Percentiles rank a stretch among this genome's conserved stretches.
These are phyloP conservation scores for Saccharomycopsis guyanensis DNA, from an alignment of 805 yeast genomes.

Conservation along the genomic window DNA sequence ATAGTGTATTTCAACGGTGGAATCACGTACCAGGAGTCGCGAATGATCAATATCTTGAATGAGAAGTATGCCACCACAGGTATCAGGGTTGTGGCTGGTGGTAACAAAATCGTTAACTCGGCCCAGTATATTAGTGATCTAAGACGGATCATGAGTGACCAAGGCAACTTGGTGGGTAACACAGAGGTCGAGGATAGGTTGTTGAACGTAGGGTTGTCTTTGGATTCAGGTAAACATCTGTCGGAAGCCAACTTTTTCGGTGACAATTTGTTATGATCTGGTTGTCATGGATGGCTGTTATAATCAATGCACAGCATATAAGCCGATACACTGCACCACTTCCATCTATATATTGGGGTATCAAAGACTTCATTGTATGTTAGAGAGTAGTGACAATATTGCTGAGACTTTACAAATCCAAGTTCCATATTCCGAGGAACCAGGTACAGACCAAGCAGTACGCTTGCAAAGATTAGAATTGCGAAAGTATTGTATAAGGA, in stretches of 20 bases:
- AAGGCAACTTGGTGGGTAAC: conserved; percentile 14
- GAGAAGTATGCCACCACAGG: conserved; percentile 33
- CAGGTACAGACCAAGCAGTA: too few species aligned
- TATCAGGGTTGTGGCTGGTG: conserved; percentile 72
- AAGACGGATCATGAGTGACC: conserved; percentile 23
- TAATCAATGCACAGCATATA: not conserved
- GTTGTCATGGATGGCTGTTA: too few species aligned
- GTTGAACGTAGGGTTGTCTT: not conserved
- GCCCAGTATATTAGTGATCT: conserved; percentile 28
- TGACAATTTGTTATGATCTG: conserved; percentile 13
- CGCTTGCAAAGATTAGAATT: too few species aligned
- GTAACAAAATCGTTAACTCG: conserved; percentile 53
- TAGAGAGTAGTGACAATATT: too few species aligned
- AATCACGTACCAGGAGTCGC: conserved; percentile 84
- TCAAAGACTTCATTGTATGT: too few species aligned
- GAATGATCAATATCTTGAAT: conserved; percentile 69
- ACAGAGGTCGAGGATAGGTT: conserved; percentile 9
- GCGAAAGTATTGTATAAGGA: too few species aligned
- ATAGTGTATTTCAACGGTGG: conserved; percentile 79
- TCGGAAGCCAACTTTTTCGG: conserved; percentile 9
- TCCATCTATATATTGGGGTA: too few species aligned
- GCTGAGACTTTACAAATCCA: too few species aligned
- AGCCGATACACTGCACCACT: too few species aligned
- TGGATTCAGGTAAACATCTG: not conserved
- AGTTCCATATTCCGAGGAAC: too few species aligned